A percentile compares a stretch with the other conserved stretches of the same genome.
Conservation (phyloP, 169 alveolate species). For the Neospora caninum region DNA sequence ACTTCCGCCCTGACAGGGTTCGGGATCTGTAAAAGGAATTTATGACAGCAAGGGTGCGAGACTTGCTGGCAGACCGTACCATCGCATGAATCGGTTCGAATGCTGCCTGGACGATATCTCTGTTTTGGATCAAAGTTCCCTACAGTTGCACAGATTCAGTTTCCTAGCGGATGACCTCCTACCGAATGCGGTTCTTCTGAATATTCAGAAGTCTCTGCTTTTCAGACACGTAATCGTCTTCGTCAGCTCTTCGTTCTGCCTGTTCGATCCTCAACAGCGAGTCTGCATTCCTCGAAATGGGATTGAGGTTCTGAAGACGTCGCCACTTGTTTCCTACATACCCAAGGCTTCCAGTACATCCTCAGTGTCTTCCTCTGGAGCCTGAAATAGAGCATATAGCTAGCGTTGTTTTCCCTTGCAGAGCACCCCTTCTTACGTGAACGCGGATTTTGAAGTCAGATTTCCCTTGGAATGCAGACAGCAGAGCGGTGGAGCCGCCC, state of each 20-base stretch:
- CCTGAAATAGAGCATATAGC: not conserved
- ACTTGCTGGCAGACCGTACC: constrained; percentile 29
- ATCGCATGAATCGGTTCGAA: constrained; percentile 62
- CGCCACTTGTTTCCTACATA: not conserved
- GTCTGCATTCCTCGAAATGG: not conserved
- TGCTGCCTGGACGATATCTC: constrained; percentile 60
- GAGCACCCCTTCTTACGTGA: constrained; percentile 1
- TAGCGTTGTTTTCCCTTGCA: not conserved
- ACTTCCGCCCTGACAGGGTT: constrained; percentile 50
- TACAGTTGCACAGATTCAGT: not conserved
- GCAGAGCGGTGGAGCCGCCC: constrained; percentile 49
- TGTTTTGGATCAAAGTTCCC: not conserved
- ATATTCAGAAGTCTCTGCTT: constrained; percentile 56
- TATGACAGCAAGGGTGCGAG: not conserved
- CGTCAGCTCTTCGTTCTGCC: constrained; percentile 63
- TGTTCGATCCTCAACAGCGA: constrained; percentile 52
- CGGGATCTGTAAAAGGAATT: constrained; percentile 32
- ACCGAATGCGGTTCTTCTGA: constrained; percentile 63
- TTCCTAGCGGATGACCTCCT: not conserved
- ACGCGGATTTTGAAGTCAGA: constrained; percentile 52
- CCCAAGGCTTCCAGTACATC: constrained; percentile 60
- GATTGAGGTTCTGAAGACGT: not conserved
- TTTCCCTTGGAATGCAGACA: constrained; percentile 28
- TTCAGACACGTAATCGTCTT: constrained; percentile 63
- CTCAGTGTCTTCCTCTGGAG: constrained; percentile 64